Percentiles rank a stretch among this genome's conserved stretches.
Conservation (phyloP, 306 rosid species). For the Comarum palustre region DNA sequence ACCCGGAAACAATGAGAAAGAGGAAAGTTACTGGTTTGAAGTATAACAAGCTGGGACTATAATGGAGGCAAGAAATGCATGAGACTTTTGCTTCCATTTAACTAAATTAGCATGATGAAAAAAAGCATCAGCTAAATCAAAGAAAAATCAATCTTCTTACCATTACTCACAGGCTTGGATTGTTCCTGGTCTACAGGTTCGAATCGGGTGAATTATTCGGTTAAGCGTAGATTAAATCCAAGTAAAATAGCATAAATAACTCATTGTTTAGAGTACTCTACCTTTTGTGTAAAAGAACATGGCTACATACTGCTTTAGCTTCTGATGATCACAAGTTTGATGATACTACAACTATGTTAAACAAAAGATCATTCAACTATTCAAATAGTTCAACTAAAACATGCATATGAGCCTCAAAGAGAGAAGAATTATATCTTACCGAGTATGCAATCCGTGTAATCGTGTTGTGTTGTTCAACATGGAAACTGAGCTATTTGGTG, state of each 20-base stretch:
- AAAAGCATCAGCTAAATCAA: conserved; percentile 28
- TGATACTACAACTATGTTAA: conserved; percentile 36
- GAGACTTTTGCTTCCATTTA: conserved; percentile 45
- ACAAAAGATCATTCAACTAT: conserved; percentile 30
- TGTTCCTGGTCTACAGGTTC: conserved; percentile 43
- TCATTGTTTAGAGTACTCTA: conserved; percentile 31
- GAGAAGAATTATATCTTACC: not conserved
- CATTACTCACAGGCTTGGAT: conserved; percentile 44
- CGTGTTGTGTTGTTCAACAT: too few relatives aligned
- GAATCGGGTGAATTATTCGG: conserved; percentile 63
- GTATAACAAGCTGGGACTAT: conserved; percentile 40
- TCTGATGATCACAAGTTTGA: conserved; percentile 49
- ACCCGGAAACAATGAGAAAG: too few relatives aligned
- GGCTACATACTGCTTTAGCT: conserved; percentile 20
- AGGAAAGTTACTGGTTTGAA: conserved; percentile 43
- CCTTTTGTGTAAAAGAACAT: conserved; percentile 34
- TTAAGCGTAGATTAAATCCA: conserved; percentile 52
- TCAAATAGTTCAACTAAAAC: conserved; percentile 19
- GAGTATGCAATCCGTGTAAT: too few relatives aligned
- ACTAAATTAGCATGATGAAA: conserved; percentile 57
- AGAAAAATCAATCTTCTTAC: conserved; percentile 35
- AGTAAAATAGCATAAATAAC: conserved; percentile 28
- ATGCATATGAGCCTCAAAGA: conserved; percentile 9
- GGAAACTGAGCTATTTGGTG: too few relatives aligned
- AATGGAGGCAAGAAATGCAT: conserved; percentile 65